phyloP scores from a whole-genome alignment of 2,329 filamentous ascomycete genomes.

The Neofusicoccum laricinum region DNA sequence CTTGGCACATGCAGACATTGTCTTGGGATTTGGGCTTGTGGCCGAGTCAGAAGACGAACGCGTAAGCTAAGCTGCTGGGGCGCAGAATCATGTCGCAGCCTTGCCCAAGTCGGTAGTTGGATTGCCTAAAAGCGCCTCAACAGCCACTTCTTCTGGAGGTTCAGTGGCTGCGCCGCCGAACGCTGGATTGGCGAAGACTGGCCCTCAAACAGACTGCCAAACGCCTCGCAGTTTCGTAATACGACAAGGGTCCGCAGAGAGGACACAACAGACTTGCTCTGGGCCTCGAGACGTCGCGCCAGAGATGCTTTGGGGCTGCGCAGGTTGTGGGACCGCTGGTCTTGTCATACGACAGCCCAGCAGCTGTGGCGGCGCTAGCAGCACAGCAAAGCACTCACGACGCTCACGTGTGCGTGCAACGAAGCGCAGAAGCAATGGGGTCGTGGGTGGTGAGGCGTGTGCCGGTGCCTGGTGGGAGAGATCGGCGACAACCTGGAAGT shows the following conservation, averaged over 20 bases:
- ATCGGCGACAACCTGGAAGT: neutral
- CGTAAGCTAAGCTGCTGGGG: neutral
- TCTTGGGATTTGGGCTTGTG: neutral
- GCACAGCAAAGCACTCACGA: no score
- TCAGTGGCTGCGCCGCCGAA: neutral
- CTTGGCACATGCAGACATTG: neutral
- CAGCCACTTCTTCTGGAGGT: neutral
- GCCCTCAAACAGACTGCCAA: neutral
- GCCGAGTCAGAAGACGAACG: neutral
- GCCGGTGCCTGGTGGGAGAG: slow-evolving; percentile 2
- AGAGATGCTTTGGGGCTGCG: neutral
- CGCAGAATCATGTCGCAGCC: neutral
- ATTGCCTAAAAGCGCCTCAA: neutral
- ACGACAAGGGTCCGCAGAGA: neutral
- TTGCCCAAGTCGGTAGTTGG: slow-evolving; percentile 1
- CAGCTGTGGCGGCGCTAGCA: neutral
- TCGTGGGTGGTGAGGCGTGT: neutral
- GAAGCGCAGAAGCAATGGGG: neutral
- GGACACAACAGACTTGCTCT: neutral
- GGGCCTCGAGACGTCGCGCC: neutral
- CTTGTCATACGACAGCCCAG: neutral
- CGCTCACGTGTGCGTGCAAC: neutral
- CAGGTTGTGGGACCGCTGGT: neutral
- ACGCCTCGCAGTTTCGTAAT: neutral
- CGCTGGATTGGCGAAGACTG: neutral